Evolutionary conservation across 352 stramenopile species (phyloP).

Genomic region (Globisporangium sylvaticum): DNA sequence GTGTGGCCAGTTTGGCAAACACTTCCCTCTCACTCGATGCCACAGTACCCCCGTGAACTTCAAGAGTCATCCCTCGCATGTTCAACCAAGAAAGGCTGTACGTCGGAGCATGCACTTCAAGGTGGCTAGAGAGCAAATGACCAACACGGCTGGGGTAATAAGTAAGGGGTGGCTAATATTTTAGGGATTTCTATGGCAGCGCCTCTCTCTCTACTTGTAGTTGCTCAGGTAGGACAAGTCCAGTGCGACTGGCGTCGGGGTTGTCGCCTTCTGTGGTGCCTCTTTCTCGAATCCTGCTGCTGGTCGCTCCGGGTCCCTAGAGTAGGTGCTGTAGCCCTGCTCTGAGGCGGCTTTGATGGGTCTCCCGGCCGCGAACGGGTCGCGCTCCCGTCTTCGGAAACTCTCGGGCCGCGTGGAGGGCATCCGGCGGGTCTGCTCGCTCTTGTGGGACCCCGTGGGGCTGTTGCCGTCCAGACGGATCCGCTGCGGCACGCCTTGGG

Average conservation of each 20-base stretch:
- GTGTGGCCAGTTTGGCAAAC: neutral
- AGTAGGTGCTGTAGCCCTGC: slow-evolving; percentile 7
- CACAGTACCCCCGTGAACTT: neutral
- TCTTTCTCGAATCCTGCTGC: neutral
- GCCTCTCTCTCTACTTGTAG: slow-evolving; percentile 18
- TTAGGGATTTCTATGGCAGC: neutral
- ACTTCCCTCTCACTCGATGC: neutral
- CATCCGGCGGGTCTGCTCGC: neutral
- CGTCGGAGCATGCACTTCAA: neutral
- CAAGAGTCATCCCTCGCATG: neutral
- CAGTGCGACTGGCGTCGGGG: neutral
- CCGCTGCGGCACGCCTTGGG: slow-evolving; percentile 3
- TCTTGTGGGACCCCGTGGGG: slow-evolving; percentile 3
- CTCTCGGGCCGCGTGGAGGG: neutral
- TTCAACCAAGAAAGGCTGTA: neutral
- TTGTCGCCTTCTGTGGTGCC: neutral
- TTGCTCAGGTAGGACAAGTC: slow-evolving; percentile 25
- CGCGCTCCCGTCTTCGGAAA: neutral
- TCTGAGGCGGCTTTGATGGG: slow-evolving; percentile 12
- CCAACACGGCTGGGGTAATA: neutral
- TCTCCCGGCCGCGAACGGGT: slow-evolving; percentile 6
- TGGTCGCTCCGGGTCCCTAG: neutral
- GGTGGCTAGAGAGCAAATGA: too few species aligned
- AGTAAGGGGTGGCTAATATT: neutral
- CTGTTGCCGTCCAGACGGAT: slow-evolving; percentile 7